phyloP scores from a whole-genome alignment of 2,329 filamentous ascomycete species.

The Hysterium pulicare region DNA sequence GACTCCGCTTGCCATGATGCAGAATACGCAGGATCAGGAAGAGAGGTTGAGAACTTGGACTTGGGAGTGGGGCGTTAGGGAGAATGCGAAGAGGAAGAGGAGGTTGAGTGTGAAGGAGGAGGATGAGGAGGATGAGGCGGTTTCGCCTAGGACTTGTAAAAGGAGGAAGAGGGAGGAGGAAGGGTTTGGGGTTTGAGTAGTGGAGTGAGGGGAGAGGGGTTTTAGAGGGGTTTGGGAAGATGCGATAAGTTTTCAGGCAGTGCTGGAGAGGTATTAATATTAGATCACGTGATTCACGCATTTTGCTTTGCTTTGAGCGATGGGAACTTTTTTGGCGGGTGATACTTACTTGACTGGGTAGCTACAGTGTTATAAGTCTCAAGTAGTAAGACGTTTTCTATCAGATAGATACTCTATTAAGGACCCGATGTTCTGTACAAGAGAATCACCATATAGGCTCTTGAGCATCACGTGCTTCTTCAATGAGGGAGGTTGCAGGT shows the following conservation, averaged over 20 bases:
- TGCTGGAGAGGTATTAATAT: not conserved
- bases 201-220: not conserved
- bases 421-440: too few species aligned
- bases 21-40: not conserved
- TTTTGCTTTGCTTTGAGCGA: not conserved
- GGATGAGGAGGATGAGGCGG: not conserved
- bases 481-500: too few species aligned
- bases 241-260: too few species aligned
- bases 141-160: not conserved
- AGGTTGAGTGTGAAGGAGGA: not conserved
- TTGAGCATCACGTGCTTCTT: too few species aligned
- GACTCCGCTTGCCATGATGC: not conserved
- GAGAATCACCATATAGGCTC: too few species aligned
- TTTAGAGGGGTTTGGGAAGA: too few species aligned
- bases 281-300: not conserved
- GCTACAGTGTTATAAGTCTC: too few species aligned
- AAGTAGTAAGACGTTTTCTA: too few species aligned
- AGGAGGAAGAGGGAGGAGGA: slow-evolving; percentile 1
- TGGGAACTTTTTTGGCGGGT: not conserved
- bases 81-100: not conserved
- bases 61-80: not conserved
- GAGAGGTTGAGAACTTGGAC: not conserved
- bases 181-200: not conserved
- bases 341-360: not conserved
- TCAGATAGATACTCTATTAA: too few species aligned